Evolutionary conservation across 164 flowering plant species (phyloP).

Genomic region (Annona cherimola): DNA sequence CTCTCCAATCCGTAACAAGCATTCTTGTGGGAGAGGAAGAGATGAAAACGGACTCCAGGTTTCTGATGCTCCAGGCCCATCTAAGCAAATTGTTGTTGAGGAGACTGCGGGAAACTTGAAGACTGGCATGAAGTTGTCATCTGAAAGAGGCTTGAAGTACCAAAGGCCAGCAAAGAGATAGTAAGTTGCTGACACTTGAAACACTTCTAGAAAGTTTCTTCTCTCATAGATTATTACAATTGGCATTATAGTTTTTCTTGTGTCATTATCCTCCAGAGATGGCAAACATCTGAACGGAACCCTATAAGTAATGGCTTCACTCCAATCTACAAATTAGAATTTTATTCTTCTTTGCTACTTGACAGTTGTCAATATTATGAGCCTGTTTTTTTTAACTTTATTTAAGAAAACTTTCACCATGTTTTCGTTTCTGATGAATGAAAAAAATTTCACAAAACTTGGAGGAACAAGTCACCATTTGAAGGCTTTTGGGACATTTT

Average conservation of each 20-base stretch:
- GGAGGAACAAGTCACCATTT: too few species aligned
- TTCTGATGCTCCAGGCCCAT: background rate
- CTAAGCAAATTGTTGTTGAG: background rate
- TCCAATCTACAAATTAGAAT: too few species aligned
- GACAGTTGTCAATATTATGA: background rate
- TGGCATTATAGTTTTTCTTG: background rate
- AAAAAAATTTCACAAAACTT: too few species aligned
- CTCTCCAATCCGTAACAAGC: background rate
- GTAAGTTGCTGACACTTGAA: slow-evolving; percentile 11
- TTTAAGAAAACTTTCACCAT: background rate
- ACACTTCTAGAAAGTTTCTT: background rate
- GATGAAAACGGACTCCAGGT: slow-evolving; percentile 2
- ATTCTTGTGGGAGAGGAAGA: slow-evolving; percentile 2
- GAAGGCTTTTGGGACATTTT: too few species aligned
- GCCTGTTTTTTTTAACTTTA: background rate
- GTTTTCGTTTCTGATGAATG: background rate
- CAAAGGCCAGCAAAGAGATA: background rate
- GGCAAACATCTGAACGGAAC: background rate
- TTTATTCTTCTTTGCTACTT: background rate
- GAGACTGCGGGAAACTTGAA: background rate
- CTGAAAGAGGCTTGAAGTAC: background rate
- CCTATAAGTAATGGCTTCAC: too few species aligned
- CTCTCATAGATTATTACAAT: background rate
- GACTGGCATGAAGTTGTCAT: slow-evolving; percentile 6
- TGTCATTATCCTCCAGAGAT: background rate